Evolutionary conservation across 2,329 filamentous ascomycete species (phyloP), one percentile per base, ranked within the genome.

Genomic region (Colletotrichum sp.): DNA sequence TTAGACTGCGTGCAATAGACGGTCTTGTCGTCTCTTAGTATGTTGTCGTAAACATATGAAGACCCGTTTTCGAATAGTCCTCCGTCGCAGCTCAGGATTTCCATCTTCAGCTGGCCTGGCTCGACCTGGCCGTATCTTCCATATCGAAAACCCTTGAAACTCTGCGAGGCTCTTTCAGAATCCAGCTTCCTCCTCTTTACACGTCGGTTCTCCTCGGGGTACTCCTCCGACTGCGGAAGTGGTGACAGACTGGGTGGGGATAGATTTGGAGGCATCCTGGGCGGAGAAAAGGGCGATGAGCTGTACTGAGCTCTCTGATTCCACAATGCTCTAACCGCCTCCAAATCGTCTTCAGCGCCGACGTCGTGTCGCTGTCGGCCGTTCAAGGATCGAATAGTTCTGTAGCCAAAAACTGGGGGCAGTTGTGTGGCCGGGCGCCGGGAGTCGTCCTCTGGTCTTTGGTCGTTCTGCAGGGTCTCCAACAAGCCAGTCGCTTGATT

Each of bases 1-100:
- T 94, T 94, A n/a, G 92, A 93, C 82, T 96, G 95, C 48, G 96
- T 98, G 84, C 96, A 97, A 82, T 98, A 98, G 4, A 98, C 95
- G 13, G 94, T 94, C 73, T 89, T 89, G 83, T 98, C 95, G 82
- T 96, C 93, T 79, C 91, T 92, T 77, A 98, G 88, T 32, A 98
- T 93, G 82, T 98, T 98, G 79, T 96, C 94, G 24, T 93, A 92
- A 15, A 90, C 90, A 77, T 95, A 94, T 13, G 88, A 85, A 70
- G 88, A 85, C 79, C 93, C 91, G 77, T 93, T 92, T 66, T 90
- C 88, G 80, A 89, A 92, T 73, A 92, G 88, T 58, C 96, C 96
- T 55, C 95, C 96, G 83, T 98, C 96, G 81, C 96, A 98, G 87
- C 93, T 97, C 65, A 95, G 90, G 77, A 98, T 93, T 82, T 98